Base-by-base conservation (phyloP, 352 stramenopile genomes). In the Globisporangium heterothallicum region DNA sequence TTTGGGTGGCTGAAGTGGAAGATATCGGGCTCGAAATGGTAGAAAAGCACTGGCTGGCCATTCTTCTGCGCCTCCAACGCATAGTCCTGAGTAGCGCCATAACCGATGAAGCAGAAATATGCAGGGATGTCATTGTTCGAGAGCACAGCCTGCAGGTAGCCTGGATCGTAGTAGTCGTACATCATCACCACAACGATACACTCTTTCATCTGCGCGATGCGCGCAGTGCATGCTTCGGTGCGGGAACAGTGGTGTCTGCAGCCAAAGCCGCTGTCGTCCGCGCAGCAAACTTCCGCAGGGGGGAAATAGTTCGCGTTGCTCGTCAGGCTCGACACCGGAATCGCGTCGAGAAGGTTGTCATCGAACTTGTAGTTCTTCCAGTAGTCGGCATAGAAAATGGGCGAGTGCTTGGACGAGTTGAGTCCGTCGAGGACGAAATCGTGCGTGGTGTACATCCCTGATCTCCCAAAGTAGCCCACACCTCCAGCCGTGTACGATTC, bases 71-170 rank as follows among this genome's bases (percentile, higher is more conserved):
- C 58, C 1, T 72, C 61, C 9, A 70, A 40, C 4, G 62, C 70
- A 36, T 74, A 83, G 8, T 59, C 25, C 14, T 68, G 55, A 9
- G 77, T 52, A 9, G 48, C 67, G 7, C 48, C 58, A 34, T 80
- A 79, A 0, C 71, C 71, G 19, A 82, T 41, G 42, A 84, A 87
- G 57, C 73, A 87, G 30, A 87, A 84, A 61, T 85, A 87, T 0
- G 76, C 68, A 3, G 74, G 74, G 9, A 87, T 68, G 9, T 59
- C 51, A 12, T 74, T 35, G 61, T 85, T 87, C 14, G 58, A 52
- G 14, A 85, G 35, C 13, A 72, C 51, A 0, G 73, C 59, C 40
- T 78, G 70, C 24, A 82, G 60, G 24, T 74, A 87, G 0, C 64
- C 73, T 2, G 55, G 56, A 22, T 85, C 73, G 27, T 65, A 80